A percentile compares a stretch with the other conserved stretches of the same genome.
Conservation (phyloP, 345 rosid genomes). For the Populus deltoides region DNA sequence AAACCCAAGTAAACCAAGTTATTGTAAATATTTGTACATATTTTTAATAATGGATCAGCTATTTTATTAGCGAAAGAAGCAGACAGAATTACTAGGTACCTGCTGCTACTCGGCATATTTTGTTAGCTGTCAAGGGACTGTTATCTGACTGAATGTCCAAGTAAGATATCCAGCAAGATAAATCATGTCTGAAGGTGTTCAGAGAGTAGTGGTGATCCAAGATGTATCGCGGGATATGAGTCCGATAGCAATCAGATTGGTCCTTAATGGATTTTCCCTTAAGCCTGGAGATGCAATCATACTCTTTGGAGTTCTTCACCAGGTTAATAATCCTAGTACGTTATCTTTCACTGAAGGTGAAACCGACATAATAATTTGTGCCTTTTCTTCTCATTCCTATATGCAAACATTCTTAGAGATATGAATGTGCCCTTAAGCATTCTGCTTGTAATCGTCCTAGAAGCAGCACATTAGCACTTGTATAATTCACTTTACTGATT, state of each 20-base stretch:
- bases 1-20: no score
- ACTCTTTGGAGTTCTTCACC: conserved; percentile 50
- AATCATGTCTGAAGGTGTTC: conserved; percentile 30
- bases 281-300: conserved; percentile 47
- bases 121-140: no score
- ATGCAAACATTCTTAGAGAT: background rate
- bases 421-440: background rate
- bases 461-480: no score
- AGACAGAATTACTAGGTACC: no score
- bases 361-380: conserved; percentile 28
- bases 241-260: conserved; percentile 28
- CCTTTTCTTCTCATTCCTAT: background rate
- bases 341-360: conserved; percentile 41
- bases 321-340: conserved; percentile 65
- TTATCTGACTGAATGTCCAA: background rate
- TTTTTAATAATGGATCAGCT: no score
- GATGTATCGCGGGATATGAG: conserved; percentile 44
- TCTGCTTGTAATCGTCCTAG: background rate
- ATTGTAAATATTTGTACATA: no score
- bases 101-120: no score
- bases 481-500: background rate
- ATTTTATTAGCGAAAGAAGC: no score
- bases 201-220: conserved; percentile 46
- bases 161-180: background rate
- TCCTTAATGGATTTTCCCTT: conserved; percentile 33